A percentile compares a stretch with the other conserved stretches of the same genome.
phyloP scores from a whole-genome alignment of 116 monocot species.

The Papilionanthe hybrid region DNA sequence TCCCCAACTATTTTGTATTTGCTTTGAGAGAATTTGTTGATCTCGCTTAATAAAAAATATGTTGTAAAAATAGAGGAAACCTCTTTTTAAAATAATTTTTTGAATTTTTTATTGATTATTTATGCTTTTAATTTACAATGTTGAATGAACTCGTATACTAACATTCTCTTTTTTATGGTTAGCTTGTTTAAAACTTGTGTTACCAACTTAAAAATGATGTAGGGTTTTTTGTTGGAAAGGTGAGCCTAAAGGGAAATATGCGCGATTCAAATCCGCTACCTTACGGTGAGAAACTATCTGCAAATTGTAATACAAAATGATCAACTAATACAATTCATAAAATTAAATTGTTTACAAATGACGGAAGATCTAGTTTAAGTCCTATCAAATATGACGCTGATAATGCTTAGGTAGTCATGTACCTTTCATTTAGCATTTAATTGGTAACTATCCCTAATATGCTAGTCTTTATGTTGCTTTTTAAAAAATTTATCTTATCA shows the following conservation, averaged over 20 bases:
- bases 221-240: too few relatives aligned
- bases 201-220: neutral
- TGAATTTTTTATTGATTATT: neutral
- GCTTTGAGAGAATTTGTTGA: neutral
- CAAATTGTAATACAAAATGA: too few relatives aligned
- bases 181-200: neutral
- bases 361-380: neutral
- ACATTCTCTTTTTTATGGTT: neutral
- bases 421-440: neutral
- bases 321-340: neutral
- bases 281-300: neutral
- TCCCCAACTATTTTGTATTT: neutral
- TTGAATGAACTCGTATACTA: constrained; percentile 1
- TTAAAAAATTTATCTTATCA: neutral
- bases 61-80: neutral
- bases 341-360: neutral
- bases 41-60: neutral
- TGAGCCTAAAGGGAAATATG: too few relatives aligned
- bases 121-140: neutral
- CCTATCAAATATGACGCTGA: neutral
- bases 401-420: neutral
- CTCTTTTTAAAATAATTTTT: neutral
- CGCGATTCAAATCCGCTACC: neutral
- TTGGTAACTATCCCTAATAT: neutral
- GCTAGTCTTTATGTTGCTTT: neutral